Conservation (phyloP, 192 early-diverging fungal species). For the Coemansia sp. region DNA sequence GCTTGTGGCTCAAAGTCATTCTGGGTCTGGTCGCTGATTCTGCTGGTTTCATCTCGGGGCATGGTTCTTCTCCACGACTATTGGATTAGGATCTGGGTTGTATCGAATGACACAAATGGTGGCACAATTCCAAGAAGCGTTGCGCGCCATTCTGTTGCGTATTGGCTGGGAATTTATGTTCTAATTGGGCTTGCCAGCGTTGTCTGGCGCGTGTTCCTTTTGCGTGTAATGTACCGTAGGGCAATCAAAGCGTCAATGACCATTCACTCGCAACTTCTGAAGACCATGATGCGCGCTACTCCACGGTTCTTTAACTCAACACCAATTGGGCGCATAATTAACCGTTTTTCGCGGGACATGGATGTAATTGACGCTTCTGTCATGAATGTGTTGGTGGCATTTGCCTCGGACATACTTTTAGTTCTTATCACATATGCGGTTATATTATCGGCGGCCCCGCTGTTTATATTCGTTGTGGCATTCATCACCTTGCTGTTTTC, state of each 20-base stretch:
- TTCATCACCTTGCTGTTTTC: constrained; percentile 63
- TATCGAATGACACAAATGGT: constrained; percentile 6
- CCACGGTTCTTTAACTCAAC: constrained; percentile 87
- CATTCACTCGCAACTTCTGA: constrained; percentile 61
- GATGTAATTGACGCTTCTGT: constrained; percentile 69
- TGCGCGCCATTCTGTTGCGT: constrained; percentile 48
- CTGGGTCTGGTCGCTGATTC: constrained; percentile 55
- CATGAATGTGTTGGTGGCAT: constrained; percentile 51
- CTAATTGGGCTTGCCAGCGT: constrained; percentile 54
- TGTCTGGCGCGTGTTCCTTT: constrained; percentile 40
- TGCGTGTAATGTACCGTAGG: constrained; percentile 51
- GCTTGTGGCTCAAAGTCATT: constrained; percentile 63
- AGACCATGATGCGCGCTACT: constrained; percentile 63
- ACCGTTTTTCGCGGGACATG: constrained; percentile 86
- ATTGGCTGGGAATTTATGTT: constrained; percentile 70
- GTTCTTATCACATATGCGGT: constrained; percentile 58
- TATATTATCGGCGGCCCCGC: constrained; percentile 62
- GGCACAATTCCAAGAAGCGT: background rate
- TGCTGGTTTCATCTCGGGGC: constrained; percentile 52
- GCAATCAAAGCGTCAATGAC: constrained; percentile 58
- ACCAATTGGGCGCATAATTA: constrained; percentile 83
- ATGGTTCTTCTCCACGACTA: constrained; percentile 59
- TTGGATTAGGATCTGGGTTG: constrained; percentile 65
- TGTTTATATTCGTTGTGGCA: constrained; percentile 69
- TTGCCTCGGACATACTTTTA: constrained; percentile 37